phyloP scores from a whole-genome alignment of 1,139 yeast genomes.

The Lodderomyces beijingensis region DNA sequence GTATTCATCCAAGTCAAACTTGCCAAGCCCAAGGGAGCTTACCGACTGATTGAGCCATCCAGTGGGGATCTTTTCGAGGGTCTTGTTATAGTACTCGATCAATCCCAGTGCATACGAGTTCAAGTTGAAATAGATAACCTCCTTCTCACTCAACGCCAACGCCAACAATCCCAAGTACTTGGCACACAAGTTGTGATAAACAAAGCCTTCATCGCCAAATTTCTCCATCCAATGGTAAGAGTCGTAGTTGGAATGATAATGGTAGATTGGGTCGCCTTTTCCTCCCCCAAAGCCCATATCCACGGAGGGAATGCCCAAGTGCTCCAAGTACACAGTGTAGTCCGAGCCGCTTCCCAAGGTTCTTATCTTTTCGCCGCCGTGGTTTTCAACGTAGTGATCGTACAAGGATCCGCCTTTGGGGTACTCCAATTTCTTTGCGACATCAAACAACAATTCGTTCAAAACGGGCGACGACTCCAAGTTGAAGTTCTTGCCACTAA shows the following conservation, averaged over 20 bases:
- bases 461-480: slow-evolving; percentile 40
- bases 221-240: slow-evolving; percentile 52
- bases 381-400: slow-evolving; percentile 50
- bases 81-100: slow-evolving; percentile 25
- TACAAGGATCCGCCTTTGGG: slow-evolving; percentile 51
- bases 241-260: slow-evolving; percentile 58
- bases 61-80: slow-evolving; percentile 28
- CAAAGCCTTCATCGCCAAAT: slow-evolving; percentile 53
- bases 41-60: slow-evolving; percentile 22
- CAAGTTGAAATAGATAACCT: slow-evolving; percentile 40
- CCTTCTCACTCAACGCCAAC: slow-evolving; percentile 51
- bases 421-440: slow-evolving; percentile 35
- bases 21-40: slow-evolving; percentile 10
- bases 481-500: slow-evolving; percentile 28
- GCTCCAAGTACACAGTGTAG: slow-evolving; percentile 45
- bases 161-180: slow-evolving; percentile 55
- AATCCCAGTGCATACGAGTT: slow-evolving; percentile 34
- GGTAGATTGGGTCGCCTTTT: slow-evolving; percentile 43
- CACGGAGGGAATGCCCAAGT: slow-evolving; percentile 42
- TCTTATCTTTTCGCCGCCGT: slow-evolving; percentile 27
- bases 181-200: slow-evolving; percentile 53
- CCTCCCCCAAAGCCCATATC: slow-evolving; percentile 33
- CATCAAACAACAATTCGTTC: slow-evolving; percentile 27
- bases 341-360: slow-evolving; percentile 46
- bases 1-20: slow-evolving; percentile 15